Evolutionary conservation across 768 basidiomycete genomes (phyloP).

Genomic region (Obba rivulosa): DNA sequence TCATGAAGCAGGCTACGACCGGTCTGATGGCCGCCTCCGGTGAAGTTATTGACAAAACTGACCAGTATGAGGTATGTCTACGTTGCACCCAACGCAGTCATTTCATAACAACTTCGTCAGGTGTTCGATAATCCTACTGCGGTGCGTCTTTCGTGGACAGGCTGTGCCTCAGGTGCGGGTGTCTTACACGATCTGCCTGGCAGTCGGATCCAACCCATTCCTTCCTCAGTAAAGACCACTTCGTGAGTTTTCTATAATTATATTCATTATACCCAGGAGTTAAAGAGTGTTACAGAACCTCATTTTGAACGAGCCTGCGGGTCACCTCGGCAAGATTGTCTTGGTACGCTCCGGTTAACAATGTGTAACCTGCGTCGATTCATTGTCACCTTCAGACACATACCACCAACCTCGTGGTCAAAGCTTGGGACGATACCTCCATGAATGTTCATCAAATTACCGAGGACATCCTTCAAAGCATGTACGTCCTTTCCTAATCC

Average conservation of each 20-base stretch:
- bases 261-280: background rate
- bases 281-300: constrained; percentile 45
- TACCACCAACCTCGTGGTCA: constrained; percentile 61
- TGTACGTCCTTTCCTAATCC: constrained; percentile 38
- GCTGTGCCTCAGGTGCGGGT: constrained; percentile 3
- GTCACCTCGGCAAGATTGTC: constrained; percentile 63
- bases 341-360: constrained; percentile 39
- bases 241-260: constrained; percentile 41
- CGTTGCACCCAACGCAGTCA: background rate
- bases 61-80: constrained; percentile 64
- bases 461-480: constrained; percentile 61
- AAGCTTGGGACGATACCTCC: constrained; percentile 76
- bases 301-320: constrained; percentile 80
- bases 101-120: too few relatives aligned
- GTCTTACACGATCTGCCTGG: background rate
- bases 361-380: too few relatives aligned
- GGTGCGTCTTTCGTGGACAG: too few relatives aligned
- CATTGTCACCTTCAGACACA: constrained; percentile 38
- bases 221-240: constrained; percentile 86
- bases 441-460: constrained; percentile 50
- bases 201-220: constrained; percentile 87
- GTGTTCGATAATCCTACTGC: constrained; percentile 81
- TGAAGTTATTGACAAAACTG: constrained; percentile 73
- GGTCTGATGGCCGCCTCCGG: constrained; percentile 60
- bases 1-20: constrained; percentile 63